Percentiles rank a stretch among this genome's conserved stretches.
Conservation (phyloP, 192 early-diverging fungal species). For the Coemansia guatemalensis region DNA sequence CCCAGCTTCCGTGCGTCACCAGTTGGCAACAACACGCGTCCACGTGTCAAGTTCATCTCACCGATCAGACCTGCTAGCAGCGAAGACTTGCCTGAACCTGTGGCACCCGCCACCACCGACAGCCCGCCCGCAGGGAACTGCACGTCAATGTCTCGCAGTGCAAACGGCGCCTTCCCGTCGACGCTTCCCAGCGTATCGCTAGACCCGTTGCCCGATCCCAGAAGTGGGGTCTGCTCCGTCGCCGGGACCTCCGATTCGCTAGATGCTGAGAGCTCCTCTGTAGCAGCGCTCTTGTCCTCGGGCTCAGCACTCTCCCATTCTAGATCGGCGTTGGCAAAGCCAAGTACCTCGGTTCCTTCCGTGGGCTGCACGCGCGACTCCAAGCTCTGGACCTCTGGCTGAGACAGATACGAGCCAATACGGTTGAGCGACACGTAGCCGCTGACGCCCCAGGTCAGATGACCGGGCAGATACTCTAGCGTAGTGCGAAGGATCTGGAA, state of each 20-base stretch:
- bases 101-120: constrained; percentile 79
- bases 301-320: constrained; percentile 23
- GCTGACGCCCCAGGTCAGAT: constrained; percentile 59
- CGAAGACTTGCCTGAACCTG: constrained; percentile 87
- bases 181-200: too few relatives aligned
- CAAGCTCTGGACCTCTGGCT: constrained; percentile 64
- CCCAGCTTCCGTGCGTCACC: too few relatives aligned
- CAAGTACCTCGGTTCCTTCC: constrained; percentile 7
- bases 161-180: constrained; percentile 35
- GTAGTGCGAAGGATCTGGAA: constrained; percentile 67
- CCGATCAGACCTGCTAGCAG: constrained; percentile 78
- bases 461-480: constrained; percentile 63
- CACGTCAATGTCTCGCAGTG: constrained; percentile 62
- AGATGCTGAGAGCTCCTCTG: neutral
- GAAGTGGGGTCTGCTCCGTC: constrained; percentile 17
- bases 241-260: neutral
- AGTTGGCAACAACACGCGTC: constrained; percentile 31
- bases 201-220: too few relatives aligned
- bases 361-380: constrained; percentile 30
- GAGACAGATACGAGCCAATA: constrained; percentile 72
- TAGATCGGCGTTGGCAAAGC: constrained; percentile 42
- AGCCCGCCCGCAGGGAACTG: constrained; percentile 68
- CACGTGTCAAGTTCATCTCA: constrained; percentile 61
- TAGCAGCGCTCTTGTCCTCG: neutral
- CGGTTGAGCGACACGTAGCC: constrained; percentile 64